Percentiles rank a stretch among this genome's conserved stretches.
Evolutionary conservation across 768 basidiomycete genomes (phyloP).

Genomic region (Crassisporium funariophilum): DNA sequence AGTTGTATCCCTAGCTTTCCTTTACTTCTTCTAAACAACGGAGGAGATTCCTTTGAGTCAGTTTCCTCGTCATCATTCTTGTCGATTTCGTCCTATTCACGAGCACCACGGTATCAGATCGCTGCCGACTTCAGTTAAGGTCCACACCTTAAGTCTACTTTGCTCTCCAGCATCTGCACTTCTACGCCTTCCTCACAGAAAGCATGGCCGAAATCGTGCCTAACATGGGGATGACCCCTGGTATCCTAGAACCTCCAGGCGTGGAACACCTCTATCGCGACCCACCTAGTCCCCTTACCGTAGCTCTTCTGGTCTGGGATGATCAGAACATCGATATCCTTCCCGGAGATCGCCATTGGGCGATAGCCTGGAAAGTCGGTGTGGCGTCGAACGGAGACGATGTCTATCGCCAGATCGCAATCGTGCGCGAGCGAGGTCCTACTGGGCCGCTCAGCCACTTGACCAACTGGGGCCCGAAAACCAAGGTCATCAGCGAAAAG

Average conservation of each 20-base stretch:
- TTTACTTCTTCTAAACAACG: too few species aligned
- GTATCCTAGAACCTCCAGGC: slow-evolving; percentile 10
- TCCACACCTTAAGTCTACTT: neutral
- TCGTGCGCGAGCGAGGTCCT: slow-evolving; percentile 17
- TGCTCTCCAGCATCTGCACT: neutral
- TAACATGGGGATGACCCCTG: slow-evolving; percentile 8
- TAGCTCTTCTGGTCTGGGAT: slow-evolving; percentile 16
- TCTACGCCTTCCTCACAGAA: too few species aligned
- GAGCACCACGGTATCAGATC: too few species aligned
- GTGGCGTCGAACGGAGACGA: slow-evolving; percentile 8
- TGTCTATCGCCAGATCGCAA: slow-evolving; percentile 21
- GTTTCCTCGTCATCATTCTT: too few species aligned
- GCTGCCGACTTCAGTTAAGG: neutral
- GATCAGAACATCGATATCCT: slow-evolving; percentile 1
- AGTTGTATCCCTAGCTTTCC: too few species aligned
- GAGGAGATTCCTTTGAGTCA: too few species aligned
- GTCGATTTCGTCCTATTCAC: too few species aligned
- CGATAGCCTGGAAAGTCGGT: slow-evolving; percentile 23
- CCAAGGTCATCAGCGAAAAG: slow-evolving; percentile 15
- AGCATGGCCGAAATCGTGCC: slow-evolving; percentile 8
- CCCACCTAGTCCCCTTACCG: slow-evolving; percentile 9
- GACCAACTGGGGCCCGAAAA: slow-evolving; percentile 31
- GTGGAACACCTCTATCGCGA: slow-evolving; percentile 22
- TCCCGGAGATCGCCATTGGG: slow-evolving; percentile 22
- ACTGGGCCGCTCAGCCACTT: slow-evolving; percentile 17